Conservation (phyloP, 2,329 filamentous ascomycete genomes). For the Clarireedia paspali region DNA sequence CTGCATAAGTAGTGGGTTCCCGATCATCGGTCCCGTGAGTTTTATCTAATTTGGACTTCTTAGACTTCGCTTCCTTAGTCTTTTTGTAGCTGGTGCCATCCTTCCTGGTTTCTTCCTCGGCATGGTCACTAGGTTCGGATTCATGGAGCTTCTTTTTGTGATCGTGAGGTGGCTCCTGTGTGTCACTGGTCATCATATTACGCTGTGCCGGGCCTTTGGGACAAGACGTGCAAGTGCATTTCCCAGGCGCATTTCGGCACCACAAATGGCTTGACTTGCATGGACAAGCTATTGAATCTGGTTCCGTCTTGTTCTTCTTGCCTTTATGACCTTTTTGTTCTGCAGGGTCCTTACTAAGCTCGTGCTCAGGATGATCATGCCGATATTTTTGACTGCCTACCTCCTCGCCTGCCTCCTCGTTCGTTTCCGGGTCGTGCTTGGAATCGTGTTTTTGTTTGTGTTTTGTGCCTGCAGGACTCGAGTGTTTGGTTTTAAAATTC, state of each 20-base stretch:
- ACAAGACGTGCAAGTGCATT: conserved; percentile 2
- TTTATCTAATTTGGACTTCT: background rate
- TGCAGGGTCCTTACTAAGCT: background rate
- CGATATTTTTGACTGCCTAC: too few relatives aligned
- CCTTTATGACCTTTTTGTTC: background rate
- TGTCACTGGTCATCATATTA: too few relatives aligned
- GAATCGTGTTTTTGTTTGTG: too few relatives aligned
- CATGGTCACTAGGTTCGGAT: too few relatives aligned
- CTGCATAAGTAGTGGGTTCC: background rate
- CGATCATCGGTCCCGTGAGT: background rate
- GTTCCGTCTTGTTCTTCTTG: background rate
- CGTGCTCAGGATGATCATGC: too few relatives aligned
- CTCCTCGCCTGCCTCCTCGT: background rate
- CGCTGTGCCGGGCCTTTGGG: background rate
- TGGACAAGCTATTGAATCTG: background rate
- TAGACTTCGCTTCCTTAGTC: background rate
- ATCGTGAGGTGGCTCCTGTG: too few relatives aligned
- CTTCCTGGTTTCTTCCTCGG: background rate
- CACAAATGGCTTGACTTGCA: conserved; percentile 6
- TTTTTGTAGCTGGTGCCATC: background rate
- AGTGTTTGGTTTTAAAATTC: conserved; percentile 6
- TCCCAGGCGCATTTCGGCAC: conserved; percentile 3
- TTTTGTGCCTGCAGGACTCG: too few relatives aligned
- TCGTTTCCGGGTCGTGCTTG: background rate
- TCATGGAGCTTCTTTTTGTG: too few relatives aligned